Conservation (phyloP, 2,329 filamentous ascomycete genomes). For the Fusarium sterilihyphosum region DNA sequence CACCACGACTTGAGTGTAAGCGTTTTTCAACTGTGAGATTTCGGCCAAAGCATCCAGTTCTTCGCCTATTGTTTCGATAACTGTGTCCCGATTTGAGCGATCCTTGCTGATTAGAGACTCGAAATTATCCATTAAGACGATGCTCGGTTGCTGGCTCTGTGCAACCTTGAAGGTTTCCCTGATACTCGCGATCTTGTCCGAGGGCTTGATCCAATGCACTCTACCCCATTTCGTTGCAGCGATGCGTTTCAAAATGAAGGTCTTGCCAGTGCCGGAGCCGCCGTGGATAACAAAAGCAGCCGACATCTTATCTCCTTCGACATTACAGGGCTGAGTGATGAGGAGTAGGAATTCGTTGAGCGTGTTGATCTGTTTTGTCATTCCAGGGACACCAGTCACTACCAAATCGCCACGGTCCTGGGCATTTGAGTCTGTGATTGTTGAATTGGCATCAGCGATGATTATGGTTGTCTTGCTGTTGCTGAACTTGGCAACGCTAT, state of each 20-base stretch:
- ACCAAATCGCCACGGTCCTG: conserved; percentile 50
- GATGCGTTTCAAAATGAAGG: conserved; percentile 75
- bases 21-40: conserved; percentile 49
- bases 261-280: conserved; percentile 86
- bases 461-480: conserved; percentile 50
- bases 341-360: conserved; percentile 74
- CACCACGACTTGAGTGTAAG: conserved; percentile 71
- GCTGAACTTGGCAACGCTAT: conserved; percentile 57
- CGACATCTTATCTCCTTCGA: conserved; percentile 49
- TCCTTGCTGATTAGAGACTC: conserved; percentile 75
- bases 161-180: conserved; percentile 77
- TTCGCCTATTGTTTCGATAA: conserved; percentile 61
- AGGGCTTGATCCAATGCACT: conserved; percentile 68
- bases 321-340: conserved; percentile 56
- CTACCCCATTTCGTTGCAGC: conserved; percentile 75
- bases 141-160: conserved; percentile 73
- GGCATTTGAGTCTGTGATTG: conserved; percentile 19
- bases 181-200: conserved; percentile 68
- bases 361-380: conserved; percentile 69
- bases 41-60: conserved; percentile 65
- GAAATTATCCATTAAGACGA: conserved; percentile 82
- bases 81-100: conserved; percentile 59
- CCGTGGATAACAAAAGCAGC: conserved; percentile 81
- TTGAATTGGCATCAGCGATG: conserved; percentile 48
- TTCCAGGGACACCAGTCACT: conserved; percentile 71